These are phyloP conservation scores for Magnusiomyces tetraspermus DNA, from an alignment of 1,139 yeast species.

Conservation along the genomic window DNA sequence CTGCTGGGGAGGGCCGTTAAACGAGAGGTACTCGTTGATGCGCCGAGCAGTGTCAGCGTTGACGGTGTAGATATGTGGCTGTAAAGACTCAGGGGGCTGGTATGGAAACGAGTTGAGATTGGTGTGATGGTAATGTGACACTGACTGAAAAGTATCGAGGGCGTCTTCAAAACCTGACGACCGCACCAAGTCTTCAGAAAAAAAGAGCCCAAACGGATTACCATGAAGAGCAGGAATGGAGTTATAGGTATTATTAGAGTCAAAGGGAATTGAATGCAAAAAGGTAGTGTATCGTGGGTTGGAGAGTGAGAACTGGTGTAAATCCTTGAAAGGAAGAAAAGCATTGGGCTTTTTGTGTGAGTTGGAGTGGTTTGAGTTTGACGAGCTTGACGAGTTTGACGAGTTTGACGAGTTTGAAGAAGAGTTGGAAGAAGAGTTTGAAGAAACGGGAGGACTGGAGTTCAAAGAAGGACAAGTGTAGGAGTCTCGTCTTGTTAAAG, in stretches of 20 bases:
- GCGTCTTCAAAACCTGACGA: background rate
- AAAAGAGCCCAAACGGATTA: slow-evolving; percentile 4
- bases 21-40: background rate
- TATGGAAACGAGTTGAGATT: background rate
- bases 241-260: no score
- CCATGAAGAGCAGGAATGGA: background rate
- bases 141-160: slow-evolving; percentile 2
- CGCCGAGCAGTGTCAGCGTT: background rate
- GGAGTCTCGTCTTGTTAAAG: no score
- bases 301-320: no score
- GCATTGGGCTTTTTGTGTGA: no score
- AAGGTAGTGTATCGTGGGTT: no score
- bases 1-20: background rate
- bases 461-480: no score
- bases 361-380: background rate
- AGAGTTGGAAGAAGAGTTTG: no score
- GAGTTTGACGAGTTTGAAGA: no score
- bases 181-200: slow-evolving; percentile 3
- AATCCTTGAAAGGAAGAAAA: no score
- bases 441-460: no score
- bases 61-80: background rate
- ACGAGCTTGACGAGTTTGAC: no score
- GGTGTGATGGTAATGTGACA: slow-evolving; percentile 3
- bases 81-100: background rate
- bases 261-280: no score